Evolutionary conservation across 176 grass and related monocot species (phyloP).

Genomic region (Melocanna baccifera): DNA sequence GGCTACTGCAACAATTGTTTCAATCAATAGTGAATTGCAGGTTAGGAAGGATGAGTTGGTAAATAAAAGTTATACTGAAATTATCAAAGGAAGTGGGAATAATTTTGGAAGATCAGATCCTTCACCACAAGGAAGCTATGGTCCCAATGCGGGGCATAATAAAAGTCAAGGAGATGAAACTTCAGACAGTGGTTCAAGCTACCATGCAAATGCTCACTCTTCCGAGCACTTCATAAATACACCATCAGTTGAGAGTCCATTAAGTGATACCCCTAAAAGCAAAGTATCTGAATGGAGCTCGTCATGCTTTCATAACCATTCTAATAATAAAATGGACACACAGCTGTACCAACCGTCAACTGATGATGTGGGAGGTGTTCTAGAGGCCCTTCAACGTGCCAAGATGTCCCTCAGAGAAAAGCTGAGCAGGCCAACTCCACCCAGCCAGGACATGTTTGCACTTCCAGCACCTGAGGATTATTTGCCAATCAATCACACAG

Average conservation of each 20-base stretch:
- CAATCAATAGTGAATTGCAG: slow-evolving; percentile 8
- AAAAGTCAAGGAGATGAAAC: slow-evolving; percentile 30
- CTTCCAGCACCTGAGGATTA: slow-evolving; percentile 39
- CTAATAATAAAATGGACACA: slow-evolving; percentile 46
- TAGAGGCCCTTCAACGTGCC: slow-evolving; percentile 74
- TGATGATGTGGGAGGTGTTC: slow-evolving; percentile 58
- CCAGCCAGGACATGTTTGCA: slow-evolving; percentile 35
- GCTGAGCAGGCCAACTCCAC: slow-evolving; percentile 31
- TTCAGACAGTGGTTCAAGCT: slow-evolving; percentile 50
- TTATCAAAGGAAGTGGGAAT: slow-evolving; percentile 12
- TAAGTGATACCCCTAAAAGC: slow-evolving; percentile 44
- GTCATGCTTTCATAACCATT: slow-evolving; percentile 48
- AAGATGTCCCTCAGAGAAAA: slow-evolving; percentile 74
- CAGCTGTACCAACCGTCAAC: slow-evolving; percentile 39
- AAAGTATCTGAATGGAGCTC: slow-evolving; percentile 57
- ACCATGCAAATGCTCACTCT: slow-evolving; percentile 22
- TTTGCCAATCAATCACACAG: slow-evolving; percentile 14
- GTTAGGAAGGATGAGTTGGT: slow-evolving; percentile 21
- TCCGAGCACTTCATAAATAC: slow-evolving; percentile 22
- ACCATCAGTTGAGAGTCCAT: slow-evolving; percentile 48
- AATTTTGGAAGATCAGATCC: slow-evolving; percentile 25
- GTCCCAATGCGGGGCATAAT: slow-evolving; percentile 15
- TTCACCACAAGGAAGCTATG: slow-evolving; percentile 22
- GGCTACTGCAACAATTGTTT: slow-evolving; percentile 22
- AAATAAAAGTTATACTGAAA: slow-evolving; percentile 24